Percentiles rank a stretch among this genome's conserved stretches.
These are phyloP conservation scores for Metschnikowia proteae DNA, from an alignment of 805 yeast species.

Conservation along the genomic window DNA sequence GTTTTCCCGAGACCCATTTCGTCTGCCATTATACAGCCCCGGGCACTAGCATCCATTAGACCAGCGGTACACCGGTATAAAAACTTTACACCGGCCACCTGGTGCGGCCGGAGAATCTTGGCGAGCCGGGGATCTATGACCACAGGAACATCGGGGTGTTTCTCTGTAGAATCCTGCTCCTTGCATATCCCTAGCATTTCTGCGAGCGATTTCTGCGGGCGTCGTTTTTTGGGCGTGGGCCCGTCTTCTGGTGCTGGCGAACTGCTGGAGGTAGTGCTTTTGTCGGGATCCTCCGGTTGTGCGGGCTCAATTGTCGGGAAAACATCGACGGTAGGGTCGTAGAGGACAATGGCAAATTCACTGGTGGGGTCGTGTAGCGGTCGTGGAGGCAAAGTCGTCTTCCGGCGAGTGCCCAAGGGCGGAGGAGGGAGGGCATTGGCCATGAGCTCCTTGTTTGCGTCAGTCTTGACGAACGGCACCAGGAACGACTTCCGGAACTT, in stretches of 20 bases:
- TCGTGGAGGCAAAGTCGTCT: slow-evolving; percentile 69
- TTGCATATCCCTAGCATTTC: slow-evolving; percentile 74
- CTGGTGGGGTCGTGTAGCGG: slow-evolving; percentile 94
- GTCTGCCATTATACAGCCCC: slow-evolving; percentile 98
- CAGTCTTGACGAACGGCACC: slow-evolving; percentile 52
- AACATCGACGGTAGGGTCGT: slow-evolving; percentile 88
- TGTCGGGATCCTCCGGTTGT: background rate
- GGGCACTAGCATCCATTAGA: slow-evolving; percentile 71
- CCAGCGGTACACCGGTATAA: slow-evolving; percentile 90
- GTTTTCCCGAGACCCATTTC: slow-evolving; percentile 96
- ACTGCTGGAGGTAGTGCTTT: slow-evolving; percentile 1
- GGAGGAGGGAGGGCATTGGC: slow-evolving; percentile 55
- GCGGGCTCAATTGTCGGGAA: slow-evolving; percentile 33
- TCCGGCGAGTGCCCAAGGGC: slow-evolving; percentile 77
- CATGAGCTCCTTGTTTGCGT: slow-evolving; percentile 30
- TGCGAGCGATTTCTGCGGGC: slow-evolving; percentile 62
- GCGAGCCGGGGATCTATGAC: slow-evolving; percentile 89
- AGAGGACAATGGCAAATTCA: slow-evolving; percentile 89
- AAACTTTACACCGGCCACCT: slow-evolving; percentile 91
- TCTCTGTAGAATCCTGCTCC: slow-evolving; percentile 45
- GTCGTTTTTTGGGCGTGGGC: slow-evolving; percentile 29
- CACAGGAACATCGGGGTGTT: slow-evolving; percentile 85
- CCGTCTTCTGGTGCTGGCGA: slow-evolving; percentile 6
- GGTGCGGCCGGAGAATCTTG: slow-evolving; percentile 89
- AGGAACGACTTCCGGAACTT: slow-evolving; percentile 47